A percentile compares a stretch with the other conserved stretches of the same genome.
phyloP scores from a whole-genome alignment of 345 rosid genomes.

The Eutrema heterophyllum region DNA sequence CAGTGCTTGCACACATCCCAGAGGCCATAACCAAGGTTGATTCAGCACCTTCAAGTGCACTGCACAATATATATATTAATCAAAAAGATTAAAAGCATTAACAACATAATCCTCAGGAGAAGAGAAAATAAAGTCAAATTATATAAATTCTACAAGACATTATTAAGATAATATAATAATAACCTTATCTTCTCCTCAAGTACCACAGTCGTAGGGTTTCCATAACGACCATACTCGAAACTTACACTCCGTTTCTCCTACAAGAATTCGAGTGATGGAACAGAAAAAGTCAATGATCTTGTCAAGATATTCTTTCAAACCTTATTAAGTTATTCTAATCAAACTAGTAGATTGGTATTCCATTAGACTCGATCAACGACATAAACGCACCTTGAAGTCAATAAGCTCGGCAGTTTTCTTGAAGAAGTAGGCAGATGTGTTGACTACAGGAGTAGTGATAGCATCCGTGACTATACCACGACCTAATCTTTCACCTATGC shows the following conservation, averaged over 20 bases:
- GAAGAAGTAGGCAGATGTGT: constrained; percentile 90
- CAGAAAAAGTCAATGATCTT: neutral
- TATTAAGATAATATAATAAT: neutral
- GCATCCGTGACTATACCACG: constrained; percentile 97
- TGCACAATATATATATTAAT: constrained; percentile 18
- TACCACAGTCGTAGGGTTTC: constrained; percentile 90
- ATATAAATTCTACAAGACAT: neutral
- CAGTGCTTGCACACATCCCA: constrained; percentile 97
- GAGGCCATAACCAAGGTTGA: constrained; percentile 94
- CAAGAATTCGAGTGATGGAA: neutral
- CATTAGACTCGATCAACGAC: neutral
- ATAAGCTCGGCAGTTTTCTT: constrained; percentile 80
- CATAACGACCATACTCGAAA: constrained; percentile 97
- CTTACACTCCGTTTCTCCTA: constrained; percentile 83
- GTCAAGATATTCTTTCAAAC: neutral
- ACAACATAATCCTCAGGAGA: neutral
- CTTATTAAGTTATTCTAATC: neutral
- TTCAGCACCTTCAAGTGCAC: constrained; percentile 97
- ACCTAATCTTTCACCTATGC: constrained; percentile 85
- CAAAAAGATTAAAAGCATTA: constrained; percentile 14
- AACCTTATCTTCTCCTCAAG: constrained; percentile 89
- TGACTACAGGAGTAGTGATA: constrained; percentile 91
- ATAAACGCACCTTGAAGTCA: constrained; percentile 72
- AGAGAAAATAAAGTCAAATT: neutral
- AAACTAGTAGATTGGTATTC: neutral